Evolutionary conservation across 306 rosid species (phyloP).

Genomic region (Fragaria iinumae): DNA sequence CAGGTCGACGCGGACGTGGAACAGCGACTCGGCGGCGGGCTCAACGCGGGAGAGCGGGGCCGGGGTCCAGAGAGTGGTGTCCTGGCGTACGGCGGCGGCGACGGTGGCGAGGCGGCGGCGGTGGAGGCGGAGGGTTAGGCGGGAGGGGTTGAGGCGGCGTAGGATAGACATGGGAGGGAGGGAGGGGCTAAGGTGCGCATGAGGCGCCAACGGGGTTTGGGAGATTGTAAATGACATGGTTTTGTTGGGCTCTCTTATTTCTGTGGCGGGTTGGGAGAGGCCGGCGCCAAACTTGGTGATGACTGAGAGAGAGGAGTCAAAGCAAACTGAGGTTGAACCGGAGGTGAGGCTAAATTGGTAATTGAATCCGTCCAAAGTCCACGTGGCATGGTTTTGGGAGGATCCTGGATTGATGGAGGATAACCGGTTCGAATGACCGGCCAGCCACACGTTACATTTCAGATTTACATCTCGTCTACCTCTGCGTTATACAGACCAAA

Average conservation of each 20-base stretch:
- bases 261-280: slow-evolving; percentile 14
- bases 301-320: background rate
- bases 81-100: slow-evolving; percentile 69
- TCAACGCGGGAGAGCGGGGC: slow-evolving; percentile 69
- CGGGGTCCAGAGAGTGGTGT: slow-evolving; percentile 70
- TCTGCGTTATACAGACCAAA: background rate
- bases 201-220: slow-evolving; percentile 29
- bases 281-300: slow-evolving; percentile 36
- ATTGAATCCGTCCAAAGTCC: slow-evolving; percentile 10
- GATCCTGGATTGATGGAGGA: slow-evolving; percentile 26
- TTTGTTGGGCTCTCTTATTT: background rate
- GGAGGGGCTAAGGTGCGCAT: slow-evolving; percentile 61
- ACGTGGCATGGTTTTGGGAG: slow-evolving; percentile 44
- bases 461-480: background rate
- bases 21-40: slow-evolving; percentile 81
- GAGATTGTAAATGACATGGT: slow-evolving; percentile 46
- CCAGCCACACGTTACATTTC: background rate
- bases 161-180: slow-evolving; percentile 72
- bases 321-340: background rate
- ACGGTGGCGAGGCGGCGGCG: slow-evolving; percentile 40
- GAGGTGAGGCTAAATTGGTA: slow-evolving; percentile 7
- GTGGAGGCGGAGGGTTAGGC: slow-evolving; percentile 31
- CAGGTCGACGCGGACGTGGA: slow-evolving; percentile 76
- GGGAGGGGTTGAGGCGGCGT: slow-evolving; percentile 46
- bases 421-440: background rate